Base-by-base conservation (phyloP, 768 basidiomycete species). In the Thelephora aurantiotincta region DNA sequence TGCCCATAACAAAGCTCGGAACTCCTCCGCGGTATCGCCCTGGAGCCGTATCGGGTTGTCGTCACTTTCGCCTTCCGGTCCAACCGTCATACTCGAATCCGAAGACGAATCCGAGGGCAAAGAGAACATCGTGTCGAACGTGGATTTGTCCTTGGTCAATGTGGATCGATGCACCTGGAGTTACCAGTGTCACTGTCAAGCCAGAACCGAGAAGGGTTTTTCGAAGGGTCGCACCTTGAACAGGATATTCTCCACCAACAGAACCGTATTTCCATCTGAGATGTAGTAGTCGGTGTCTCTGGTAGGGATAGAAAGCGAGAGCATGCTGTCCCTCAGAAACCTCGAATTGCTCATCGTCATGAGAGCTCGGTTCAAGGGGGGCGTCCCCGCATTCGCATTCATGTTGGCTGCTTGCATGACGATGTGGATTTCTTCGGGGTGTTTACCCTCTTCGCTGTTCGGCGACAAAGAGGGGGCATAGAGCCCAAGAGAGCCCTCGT, bases 1-100 rank as follows among this genome's bases (percentile, higher is more conserved):
- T 2, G 70, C 67, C 73, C 74, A 77, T 33, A 77, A 58, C 35
- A 79, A 64, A 3, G 72, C 73, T 11, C 71, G 64, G 53, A 76
- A 74, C 43, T 73, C 69, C 38, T 70, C 69, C 19, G 65, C 67
- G 5, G 65, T 65, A 50, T 77, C 75, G 5, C 65, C 65, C 35
- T 65, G 68, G 33, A 77, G 62, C 26, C 62, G 56, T 34, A 76
- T 72, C 2, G 73, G 75, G 35, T 68, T 65, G 51, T 70, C 69
- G 58, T 77, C 75, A 55, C 64, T 66, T 47, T 62, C 61, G 2
- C 74, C 75, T 51, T 77, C 75, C 16, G 65, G 54, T 12, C 60
- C 59, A 34, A 61, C 56, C 6, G 59, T 58, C 51, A 61, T 60
- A 51, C 58, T 53, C 33, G 57, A 51, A 47, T 9, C 54, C 47